A percentile compares a stretch with the other conserved stretches of the same genome.
These are phyloP conservation scores for Umbelopsis sp. DNA, from an alignment of 192 early-diverging fungal genomes.

Conservation along the genomic window DNA sequence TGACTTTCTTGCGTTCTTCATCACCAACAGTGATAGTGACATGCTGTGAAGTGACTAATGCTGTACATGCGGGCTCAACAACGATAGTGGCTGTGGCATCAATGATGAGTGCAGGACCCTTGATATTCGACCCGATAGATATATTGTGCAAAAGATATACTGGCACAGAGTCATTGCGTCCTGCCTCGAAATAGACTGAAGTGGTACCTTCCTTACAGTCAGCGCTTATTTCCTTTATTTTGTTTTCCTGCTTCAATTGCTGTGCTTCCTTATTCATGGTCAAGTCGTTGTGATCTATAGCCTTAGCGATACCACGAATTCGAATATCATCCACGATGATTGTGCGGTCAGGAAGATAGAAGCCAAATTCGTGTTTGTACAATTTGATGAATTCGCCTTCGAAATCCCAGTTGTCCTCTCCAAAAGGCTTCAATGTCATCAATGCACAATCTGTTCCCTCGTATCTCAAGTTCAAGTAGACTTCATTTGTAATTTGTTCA, in stretches of 20 bases:
- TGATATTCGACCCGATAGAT: slow-evolving; percentile 64
- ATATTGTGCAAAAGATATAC: slow-evolving; percentile 72
- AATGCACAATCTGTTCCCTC: slow-evolving; percentile 91
- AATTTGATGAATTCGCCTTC: slow-evolving; percentile 64
- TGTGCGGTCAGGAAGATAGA: slow-evolving; percentile 78
- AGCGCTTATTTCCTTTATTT: slow-evolving; percentile 22
- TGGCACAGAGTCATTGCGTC: slow-evolving; percentile 66
- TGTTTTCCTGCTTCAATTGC: slow-evolving; percentile 23
- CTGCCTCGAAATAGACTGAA: slow-evolving; percentile 79
- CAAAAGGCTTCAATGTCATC: slow-evolving; percentile 78
- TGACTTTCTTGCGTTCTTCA: slow-evolving; percentile 41
- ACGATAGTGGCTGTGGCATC: slow-evolving; percentile 88
- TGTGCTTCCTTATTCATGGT: slow-evolving; percentile 49
- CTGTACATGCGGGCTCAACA: slow-evolving; percentile 80
- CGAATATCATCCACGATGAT: slow-evolving; percentile 93
- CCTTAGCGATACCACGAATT: slow-evolving; percentile 80
- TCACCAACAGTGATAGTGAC: slow-evolving; percentile 60
- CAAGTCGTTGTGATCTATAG: slow-evolving; percentile 30
- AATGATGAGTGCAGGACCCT: slow-evolving; percentile 89
- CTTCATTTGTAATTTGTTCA: slow-evolving; percentile 56
- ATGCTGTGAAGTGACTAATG: slow-evolving; percentile 72
- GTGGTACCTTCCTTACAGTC: slow-evolving; percentile 45
- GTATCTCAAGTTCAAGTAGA: slow-evolving; percentile 89
- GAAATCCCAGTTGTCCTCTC: slow-evolving; percentile 66
- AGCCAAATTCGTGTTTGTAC: slow-evolving; percentile 95